Evolutionary conservation across 495 filamentous ascomycete species (phyloP).

Genomic region (Penicillium tannophilum): DNA sequence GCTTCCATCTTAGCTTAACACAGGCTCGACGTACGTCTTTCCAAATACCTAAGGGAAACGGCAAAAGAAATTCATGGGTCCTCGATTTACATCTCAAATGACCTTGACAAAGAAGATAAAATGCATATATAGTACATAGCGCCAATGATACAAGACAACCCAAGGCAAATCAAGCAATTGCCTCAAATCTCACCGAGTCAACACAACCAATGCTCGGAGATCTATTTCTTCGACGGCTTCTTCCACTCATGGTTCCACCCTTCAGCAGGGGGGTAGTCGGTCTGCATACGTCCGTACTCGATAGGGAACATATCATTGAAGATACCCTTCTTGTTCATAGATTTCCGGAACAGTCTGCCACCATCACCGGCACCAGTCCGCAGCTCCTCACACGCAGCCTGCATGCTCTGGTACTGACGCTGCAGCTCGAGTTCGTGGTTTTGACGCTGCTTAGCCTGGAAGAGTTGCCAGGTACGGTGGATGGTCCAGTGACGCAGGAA

Average conservation of each 20-base stretch:
- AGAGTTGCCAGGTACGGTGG: slow-evolving; percentile 88
- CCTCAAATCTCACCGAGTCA: slow-evolving; percentile 7
- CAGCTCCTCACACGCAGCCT: slow-evolving; percentile 77
- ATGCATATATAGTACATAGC: slow-evolving; percentile 33
- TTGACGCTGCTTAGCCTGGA: slow-evolving; percentile 63
- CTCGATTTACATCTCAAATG: slow-evolving; percentile 2
- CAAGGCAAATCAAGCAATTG: slow-evolving; percentile 1
- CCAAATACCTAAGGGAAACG: too few relatives aligned
- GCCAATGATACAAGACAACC: slow-evolving; percentile 28
- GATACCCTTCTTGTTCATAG: slow-evolving; percentile 82
- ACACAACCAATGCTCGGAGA: slow-evolving; percentile 18
- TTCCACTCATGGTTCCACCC: slow-evolving; percentile 77
- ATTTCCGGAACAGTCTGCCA: slow-evolving; percentile 78
- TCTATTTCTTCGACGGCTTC: slow-evolving; percentile 33
- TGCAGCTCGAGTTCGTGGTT: slow-evolving; percentile 63
- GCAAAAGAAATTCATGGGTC: neutral
- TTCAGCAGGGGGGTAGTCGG: slow-evolving; percentile 68
- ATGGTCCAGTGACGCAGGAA: slow-evolving; percentile 98
- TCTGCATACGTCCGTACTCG: slow-evolving; percentile 84
- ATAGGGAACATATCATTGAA: slow-evolving; percentile 71
- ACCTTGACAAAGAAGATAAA: slow-evolving; percentile 16
- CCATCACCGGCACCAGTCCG: slow-evolving; percentile 69
- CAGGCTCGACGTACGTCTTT: too few relatives aligned
- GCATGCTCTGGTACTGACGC: slow-evolving; percentile 79
- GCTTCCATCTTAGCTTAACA: too few relatives aligned